phyloP scores from a whole-genome alignment of 345 rosid genomes.

The Firmiana major region DNA sequence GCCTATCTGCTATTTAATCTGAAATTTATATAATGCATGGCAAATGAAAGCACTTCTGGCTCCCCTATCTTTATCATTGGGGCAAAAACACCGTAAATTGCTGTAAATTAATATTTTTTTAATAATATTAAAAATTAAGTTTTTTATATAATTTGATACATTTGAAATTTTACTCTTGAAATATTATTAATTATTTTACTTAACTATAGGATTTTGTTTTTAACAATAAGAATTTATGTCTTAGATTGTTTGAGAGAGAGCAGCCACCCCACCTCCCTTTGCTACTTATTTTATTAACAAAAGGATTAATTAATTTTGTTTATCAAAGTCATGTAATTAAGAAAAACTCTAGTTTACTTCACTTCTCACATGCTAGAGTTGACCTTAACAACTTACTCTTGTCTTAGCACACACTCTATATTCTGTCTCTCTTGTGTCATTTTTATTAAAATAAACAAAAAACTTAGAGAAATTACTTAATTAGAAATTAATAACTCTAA shows the following conservation, averaged over 20 bases:
- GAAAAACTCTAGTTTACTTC: slow-evolving; percentile 23
- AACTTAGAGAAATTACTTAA: background rate
- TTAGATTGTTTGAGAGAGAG: slow-evolving; percentile 9
- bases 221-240: slow-evolving; percentile 26
- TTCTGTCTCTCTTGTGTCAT: background rate
- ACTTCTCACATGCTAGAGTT: slow-evolving; percentile 46
- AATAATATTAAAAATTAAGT: too few relatives aligned
- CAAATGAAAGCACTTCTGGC: background rate
- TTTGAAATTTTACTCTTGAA: too few relatives aligned
- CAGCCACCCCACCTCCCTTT: slow-evolving; percentile 26
- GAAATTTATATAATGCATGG: too few relatives aligned
- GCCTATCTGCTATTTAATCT: background rate
- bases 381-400: slow-evolving; percentile 33
- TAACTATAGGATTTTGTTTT: too few relatives aligned
- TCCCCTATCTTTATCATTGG: too few relatives aligned
- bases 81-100: too few relatives aligned
- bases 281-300: background rate
- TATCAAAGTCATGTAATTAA: background rate
- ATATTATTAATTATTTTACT: too few relatives aligned
- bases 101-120: too few relatives aligned
- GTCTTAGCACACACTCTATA: slow-evolving; percentile 12
- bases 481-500: background rate
- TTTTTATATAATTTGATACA: too few relatives aligned
- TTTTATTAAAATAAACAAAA: background rate
- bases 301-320: background rate